A percentile compares a stretch with the other conserved stretches of the same genome.
phyloP scores from a whole-genome alignment of 176 grass and related monocot species.

The Stipa capillata region DNA sequence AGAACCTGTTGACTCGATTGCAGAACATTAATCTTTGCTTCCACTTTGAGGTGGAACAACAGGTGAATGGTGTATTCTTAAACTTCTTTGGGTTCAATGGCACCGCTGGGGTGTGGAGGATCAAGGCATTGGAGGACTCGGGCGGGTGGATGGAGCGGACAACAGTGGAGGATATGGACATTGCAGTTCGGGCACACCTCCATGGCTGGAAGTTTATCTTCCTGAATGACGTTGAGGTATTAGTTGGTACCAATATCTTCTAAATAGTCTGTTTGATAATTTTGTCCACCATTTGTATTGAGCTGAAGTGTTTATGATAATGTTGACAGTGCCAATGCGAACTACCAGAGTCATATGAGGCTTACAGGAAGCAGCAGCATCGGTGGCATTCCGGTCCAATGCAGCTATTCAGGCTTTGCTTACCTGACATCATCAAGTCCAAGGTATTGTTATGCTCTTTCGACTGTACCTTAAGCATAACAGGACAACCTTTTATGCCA shows the following conservation, averaged over 20 bases:
- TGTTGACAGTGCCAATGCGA: background rate
- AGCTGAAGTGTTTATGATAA: background rate
- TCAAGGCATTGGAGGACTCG: constrained; percentile 78
- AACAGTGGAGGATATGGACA: constrained; percentile 99
- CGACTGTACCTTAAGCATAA: background rate
- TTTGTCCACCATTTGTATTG: background rate
- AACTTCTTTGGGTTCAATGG: constrained; percentile 99
- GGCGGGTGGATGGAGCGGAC: constrained; percentile 98
- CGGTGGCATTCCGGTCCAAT: background rate
- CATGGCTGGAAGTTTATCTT: constrained; percentile 94
- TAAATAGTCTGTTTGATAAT: background rate
- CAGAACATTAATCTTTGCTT: constrained; percentile 98
- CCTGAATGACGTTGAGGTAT: constrained; percentile 93
- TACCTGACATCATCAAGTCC: background rate
- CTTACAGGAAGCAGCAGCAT: background rate
- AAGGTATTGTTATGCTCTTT: background rate
- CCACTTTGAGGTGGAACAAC: constrained; percentile 99
- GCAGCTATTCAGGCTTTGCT: constrained; percentile 14
- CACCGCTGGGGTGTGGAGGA: constrained; percentile 93
- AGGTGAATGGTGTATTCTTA: constrained; percentile 82
- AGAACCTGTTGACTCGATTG: constrained; percentile 80
- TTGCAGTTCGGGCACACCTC: constrained; percentile 87
- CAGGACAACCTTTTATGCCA: background rate
- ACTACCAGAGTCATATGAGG: background rate
- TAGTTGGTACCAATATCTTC: background rate